These are phyloP conservation scores for Atkinsonella hypoxylon DNA, from an alignment of 2,329 filamentous ascomycete species.

Conservation along the genomic window DNA sequence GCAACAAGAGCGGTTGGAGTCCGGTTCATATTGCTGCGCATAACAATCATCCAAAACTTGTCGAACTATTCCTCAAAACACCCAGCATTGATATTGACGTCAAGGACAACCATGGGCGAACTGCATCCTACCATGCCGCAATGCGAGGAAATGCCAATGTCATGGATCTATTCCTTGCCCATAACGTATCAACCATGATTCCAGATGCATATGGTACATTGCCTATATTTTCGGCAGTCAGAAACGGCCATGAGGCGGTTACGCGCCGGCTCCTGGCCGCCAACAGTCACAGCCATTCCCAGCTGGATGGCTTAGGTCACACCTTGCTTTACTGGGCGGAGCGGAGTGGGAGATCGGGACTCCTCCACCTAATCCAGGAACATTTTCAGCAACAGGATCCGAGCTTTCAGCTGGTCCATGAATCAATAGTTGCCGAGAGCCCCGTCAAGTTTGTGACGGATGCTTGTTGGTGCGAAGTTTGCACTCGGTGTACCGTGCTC, in stretches of 20 bases:
- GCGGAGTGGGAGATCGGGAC: background rate
- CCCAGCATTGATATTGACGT: background rate
- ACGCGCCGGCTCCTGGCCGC: background rate
- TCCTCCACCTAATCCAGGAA: background rate
- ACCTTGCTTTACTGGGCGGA: constrained; percentile 6
- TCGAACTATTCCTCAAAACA: constrained; percentile 1
- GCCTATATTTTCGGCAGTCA: constrained; percentile 1
- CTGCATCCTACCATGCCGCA: constrained; percentile 1
- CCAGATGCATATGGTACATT: background rate
- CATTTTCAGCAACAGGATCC: background rate
- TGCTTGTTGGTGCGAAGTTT: constrained; percentile 9
- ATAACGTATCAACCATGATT: background rate
- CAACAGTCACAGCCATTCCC: background rate
- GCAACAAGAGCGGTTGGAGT: constrained; percentile 4
- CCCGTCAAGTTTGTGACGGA: background rate
- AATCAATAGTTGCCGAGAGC: background rate
- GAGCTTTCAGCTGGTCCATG: background rate
- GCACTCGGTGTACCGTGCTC: constrained; percentile 6
- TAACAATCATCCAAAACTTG: background rate
- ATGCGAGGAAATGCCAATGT: background rate
- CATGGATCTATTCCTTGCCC: constrained; percentile 1
- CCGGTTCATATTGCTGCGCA: constrained; percentile 4
- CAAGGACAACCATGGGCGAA: constrained; percentile 4
- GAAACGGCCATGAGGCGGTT: constrained; percentile 5
- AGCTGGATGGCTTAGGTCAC: constrained; percentile 2